Base-by-base conservation (phyloP, 2,329 filamentous ascomycete species). In the Trichoderma afroharzianum region DNA sequence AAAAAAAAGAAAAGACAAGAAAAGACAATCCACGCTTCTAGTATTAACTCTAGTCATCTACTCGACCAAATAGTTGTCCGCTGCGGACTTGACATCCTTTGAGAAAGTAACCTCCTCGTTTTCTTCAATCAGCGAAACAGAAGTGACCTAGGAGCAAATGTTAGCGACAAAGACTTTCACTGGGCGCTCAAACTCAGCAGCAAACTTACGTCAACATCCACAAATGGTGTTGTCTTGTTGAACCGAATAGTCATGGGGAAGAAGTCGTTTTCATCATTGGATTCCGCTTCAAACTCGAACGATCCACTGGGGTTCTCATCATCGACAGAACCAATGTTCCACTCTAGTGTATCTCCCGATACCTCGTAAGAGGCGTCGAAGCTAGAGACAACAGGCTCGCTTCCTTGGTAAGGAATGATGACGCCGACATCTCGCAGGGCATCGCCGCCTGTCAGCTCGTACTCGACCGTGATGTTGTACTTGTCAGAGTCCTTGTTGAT, bases 191-290 rank as follows among this genome's bases (percentile, higher is more conserved):
- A 7, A 26, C 18, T 8, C 18, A 6, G 4, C 4, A 18, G 15
- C 6, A 8, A 74, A 88, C 92, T 91, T 86, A 98, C 95, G 84
- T 98, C 94, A 74, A 99, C 93, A 77, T 98, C 94, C 64, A 98
- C 88, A 81, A 93, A 97, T 32, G 96, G 95, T 72, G 88, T 89
- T 55, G 90, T 88, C 87, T 97, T 98, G 74, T 89, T 91, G 83
- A 99, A 99, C 69, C 91, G 88, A 73, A 98, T 91, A 68, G 89
- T 92, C 95, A 99, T 98, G 1, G 96, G 96, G 90, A 99, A 99
- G 85, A 98, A 98, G 77, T 98, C 95, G 71, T 93, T 91, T 80
- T 98, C 96, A 75, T 95, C 93, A 70, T 90, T 89, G 12, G 93
- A 93, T 80, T 93, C 90, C 1, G 94, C 94, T 82, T 98, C 96